Percentiles rank a stretch among this genome's conserved stretches.
phyloP scores from a whole-genome alignment of 108 stramenopile genomes.

The Pelagomonas calceolata region DNA sequence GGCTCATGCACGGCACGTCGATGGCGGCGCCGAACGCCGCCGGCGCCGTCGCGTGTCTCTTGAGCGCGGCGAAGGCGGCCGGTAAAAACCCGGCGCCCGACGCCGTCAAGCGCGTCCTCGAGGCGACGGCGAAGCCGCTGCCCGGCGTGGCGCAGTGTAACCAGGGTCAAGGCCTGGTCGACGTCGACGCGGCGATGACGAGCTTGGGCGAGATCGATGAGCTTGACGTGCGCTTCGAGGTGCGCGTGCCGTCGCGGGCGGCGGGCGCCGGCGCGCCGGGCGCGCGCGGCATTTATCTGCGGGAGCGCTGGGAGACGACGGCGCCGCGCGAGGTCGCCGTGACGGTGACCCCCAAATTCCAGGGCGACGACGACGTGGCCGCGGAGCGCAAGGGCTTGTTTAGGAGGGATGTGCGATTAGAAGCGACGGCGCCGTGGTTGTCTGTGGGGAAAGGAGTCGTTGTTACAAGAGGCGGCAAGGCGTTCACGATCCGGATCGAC shows the following conservation, averaged over 20 bases:
- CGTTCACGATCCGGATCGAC: conserved; percentile 60
- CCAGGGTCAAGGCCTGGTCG: conserved; percentile 61
- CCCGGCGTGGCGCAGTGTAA: conserved; percentile 26
- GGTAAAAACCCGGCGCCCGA: conserved; percentile 40
- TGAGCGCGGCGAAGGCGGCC: conserved; percentile 57
- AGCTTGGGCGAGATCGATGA: not conserved
- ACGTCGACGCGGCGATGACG: conserved; percentile 45
- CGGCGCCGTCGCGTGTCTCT: conserved; percentile 65
- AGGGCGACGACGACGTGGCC: conserved; percentile 5
- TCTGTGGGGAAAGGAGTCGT: not conserved
- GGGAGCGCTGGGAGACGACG: conserved; percentile 38
- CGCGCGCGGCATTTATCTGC: conserved; percentile 64
- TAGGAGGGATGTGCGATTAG: not conserved
- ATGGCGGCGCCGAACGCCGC: conserved; percentile 64
- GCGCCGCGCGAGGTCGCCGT: conserved; percentile 4
- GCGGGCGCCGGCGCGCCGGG: conserved; percentile 19
- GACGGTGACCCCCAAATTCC: conserved; percentile 9
- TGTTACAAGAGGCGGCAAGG: conserved; percentile 17
- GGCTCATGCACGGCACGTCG: conserved; percentile 76
- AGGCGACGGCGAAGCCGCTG: conserved; percentile 54
- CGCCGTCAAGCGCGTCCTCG: conserved; percentile 53
- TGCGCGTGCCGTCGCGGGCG: conserved; percentile 15
- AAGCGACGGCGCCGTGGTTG: conserved; percentile 10
- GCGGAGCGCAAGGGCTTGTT: not conserved
- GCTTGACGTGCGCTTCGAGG: conserved; percentile 32